Base-by-base conservation (phyloP, 139 green algal species). In the Picochlorum sp. region DNA sequence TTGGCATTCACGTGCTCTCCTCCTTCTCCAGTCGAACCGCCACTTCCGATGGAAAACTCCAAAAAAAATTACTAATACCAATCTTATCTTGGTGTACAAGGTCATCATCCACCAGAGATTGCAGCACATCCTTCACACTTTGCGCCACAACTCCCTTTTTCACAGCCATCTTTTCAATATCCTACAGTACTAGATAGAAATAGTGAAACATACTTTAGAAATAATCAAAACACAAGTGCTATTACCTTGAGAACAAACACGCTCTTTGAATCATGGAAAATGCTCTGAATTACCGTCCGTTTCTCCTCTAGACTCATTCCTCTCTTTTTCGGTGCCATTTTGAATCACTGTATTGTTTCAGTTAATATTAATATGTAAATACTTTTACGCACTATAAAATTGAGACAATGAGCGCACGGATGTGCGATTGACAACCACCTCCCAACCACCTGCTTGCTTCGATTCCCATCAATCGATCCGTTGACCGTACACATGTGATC, bases 21-120 rank as follows among this genome's bases (percentile, higher is more conserved):
- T 71, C 55, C 0, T 14, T 62, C 1, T 72, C 58, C 38, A 88
- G 63, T 74, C 84, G 86, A 16, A 84, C 79, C 6, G 78, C 79
- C 5, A 79, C 79, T 45, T 92, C 86, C 8, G 69, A 73, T 0
- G 84, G 81, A 62, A 94, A 94, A 3, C 59, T 76, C 87, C 87
- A 94, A 58, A 85, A 90, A 67, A 85, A 94, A 63, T 92, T 94
- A 24, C 67, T 82, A 32, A 62, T 71, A 30, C 86, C 86, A 59
- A 94, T 91, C 67, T 85, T 86, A 63, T 94, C 86, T 21, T 77
- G 67, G 49, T 86, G 76, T 16, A 92, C 83, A 57, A 92, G 50
- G 70, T 89, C 79, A 64, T 92, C 86, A 61, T 92, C 85, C 9
- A 89, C 81, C 37, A 90, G 65, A 14, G 57, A 65, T 73, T 89